A percentile compares a stretch with the other conserved stretches of the same genome.
These are phyloP conservation scores for Ceratocystis alfenasii DNA, from an alignment of 2,329 filamentous ascomycete genomes.

Conservation along the genomic window DNA sequence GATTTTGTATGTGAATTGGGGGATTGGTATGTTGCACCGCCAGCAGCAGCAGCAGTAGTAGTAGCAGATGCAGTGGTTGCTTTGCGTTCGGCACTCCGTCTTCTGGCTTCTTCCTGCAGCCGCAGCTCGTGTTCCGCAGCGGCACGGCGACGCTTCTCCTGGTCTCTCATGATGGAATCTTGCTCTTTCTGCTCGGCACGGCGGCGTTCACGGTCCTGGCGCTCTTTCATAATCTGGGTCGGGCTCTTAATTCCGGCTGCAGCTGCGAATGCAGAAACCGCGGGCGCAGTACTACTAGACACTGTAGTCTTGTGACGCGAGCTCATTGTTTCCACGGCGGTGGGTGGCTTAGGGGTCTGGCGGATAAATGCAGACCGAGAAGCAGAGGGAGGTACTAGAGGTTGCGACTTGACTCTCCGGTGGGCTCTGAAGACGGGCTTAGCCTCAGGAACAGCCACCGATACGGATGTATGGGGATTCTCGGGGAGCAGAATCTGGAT, in stretches of 20 bases:
- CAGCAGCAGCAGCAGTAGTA: slow-evolving; percentile 35
- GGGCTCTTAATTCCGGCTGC: slow-evolving; percentile 66
- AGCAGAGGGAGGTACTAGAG: slow-evolving; percentile 8
- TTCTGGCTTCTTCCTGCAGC: slow-evolving; percentile 43
- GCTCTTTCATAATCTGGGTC: slow-evolving; percentile 81
- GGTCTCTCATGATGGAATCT: slow-evolving; percentile 41
- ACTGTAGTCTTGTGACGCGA: slow-evolving; percentile 19
- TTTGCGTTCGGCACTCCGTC: slow-evolving; percentile 49
- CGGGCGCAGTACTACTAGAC: slow-evolving; percentile 13
- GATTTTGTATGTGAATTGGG: slow-evolving; percentile 23
- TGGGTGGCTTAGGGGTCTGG: not conserved
- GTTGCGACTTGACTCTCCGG: slow-evolving; percentile 19
- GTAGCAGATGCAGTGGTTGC: slow-evolving; percentile 34
- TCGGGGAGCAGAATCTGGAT: slow-evolving; percentile 40
- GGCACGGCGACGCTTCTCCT: slow-evolving; percentile 38
- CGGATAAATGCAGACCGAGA: slow-evolving; percentile 13
- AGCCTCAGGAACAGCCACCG: slow-evolving; percentile 34
- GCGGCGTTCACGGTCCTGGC: slow-evolving; percentile 60
- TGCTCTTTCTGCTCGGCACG: slow-evolving; percentile 54
- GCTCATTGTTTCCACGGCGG: slow-evolving; percentile 12
- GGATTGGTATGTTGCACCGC: slow-evolving; percentile 20
- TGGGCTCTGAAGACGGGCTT: slow-evolving; percentile 13
- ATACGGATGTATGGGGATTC: slow-evolving; percentile 34
- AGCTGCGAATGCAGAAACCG: slow-evolving; percentile 16
- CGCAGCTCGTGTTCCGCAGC: slow-evolving; percentile 47